A percentile compares a stretch with the other conserved stretches of the same genome.
Evolutionary conservation across 495 filamentous ascomycete genomes (phyloP).

Genomic region (Neurospora sp.): DNA sequence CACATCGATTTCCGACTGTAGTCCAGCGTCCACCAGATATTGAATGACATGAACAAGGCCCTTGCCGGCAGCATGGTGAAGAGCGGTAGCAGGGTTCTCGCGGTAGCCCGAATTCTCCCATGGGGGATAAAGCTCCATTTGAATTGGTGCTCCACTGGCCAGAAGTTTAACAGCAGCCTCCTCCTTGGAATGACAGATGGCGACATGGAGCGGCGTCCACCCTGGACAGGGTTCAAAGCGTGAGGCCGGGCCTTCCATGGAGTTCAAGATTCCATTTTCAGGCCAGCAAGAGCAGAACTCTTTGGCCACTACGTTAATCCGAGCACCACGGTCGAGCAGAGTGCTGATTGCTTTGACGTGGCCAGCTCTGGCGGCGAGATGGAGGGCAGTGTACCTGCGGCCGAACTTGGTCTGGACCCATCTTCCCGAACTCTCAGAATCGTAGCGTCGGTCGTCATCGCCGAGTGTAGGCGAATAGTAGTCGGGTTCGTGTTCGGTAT

Average conservation of each 20-base stretch:
- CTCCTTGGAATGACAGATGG: conserved; percentile 25
- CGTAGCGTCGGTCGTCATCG: not conserved
- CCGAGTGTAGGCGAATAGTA: not conserved
- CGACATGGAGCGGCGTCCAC: conserved; percentile 28
- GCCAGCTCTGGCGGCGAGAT: conserved; percentile 26
- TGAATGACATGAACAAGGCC: conserved; percentile 13
- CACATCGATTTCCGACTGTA: conserved; percentile 19
- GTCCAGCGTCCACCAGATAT: conserved; percentile 17
- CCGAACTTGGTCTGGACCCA: not conserved
- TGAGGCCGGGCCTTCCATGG: conserved; percentile 7
- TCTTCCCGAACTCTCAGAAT: not conserved
- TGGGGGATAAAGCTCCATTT: conserved; percentile 9
- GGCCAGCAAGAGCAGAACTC: conserved; percentile 22
- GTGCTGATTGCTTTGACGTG: conserved; percentile 20
- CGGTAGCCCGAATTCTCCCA: not conserved
- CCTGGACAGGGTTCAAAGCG: not conserved
- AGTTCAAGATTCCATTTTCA: conserved; percentile 17
- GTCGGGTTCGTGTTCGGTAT: not conserved
- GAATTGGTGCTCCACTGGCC: conserved; percentile 19
- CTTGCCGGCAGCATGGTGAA: conserved; percentile 21
- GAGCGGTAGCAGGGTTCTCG: conserved; percentile 10
- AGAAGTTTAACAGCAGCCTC: conserved; percentile 24
- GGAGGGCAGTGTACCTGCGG: conserved; percentile 21
- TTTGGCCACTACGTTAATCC: conserved; percentile 11
- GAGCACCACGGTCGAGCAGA: conserved; percentile 22